phyloP scores from a whole-genome alignment of 495 filamentous ascomycete genomes.

The Penicillium manginii region DNA sequence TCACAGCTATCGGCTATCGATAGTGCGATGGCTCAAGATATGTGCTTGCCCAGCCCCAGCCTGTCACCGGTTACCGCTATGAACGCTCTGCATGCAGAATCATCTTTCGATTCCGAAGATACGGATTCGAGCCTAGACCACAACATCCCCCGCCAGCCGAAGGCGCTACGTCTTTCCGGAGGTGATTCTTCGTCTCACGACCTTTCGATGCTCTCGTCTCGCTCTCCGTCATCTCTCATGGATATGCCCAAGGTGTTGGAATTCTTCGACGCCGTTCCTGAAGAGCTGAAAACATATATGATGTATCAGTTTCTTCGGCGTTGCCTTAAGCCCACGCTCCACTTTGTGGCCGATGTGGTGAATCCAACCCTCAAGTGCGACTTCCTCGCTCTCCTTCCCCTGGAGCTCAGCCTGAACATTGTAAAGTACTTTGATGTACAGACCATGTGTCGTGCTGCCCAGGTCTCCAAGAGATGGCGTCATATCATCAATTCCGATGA shows the following conservation, averaged over 20 bases:
- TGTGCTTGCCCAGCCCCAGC: conserved; percentile 91
- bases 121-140: conserved; percentile 52
- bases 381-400: conserved; percentile 79
- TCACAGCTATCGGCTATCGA: conserved; percentile 45
- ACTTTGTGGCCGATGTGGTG: conserved; percentile 88
- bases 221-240: conserved; percentile 55
- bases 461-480: conserved; percentile 94
- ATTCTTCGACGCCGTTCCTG: conserved; percentile 86
- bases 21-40: conserved; percentile 77
- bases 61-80: conserved; percentile 89
- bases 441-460: conserved; percentile 88
- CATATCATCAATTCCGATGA: conserved; percentile 89
- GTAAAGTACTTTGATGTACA: conserved; percentile 83
- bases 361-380: conserved; percentile 98
- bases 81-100: conserved; percentile 56
- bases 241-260: conserved; percentile 85
- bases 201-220: conserved; percentile 17
- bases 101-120: conserved; percentile 51
- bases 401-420: conserved; percentile 86
- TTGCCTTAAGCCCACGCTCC: conserved; percentile 86
- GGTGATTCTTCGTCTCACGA: conserved; percentile 11
- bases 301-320: conserved; percentile 94
- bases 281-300: conserved; percentile 86
- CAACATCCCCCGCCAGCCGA: conserved; percentile 31
- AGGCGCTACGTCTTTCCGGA: conserved; percentile 26